A percentile compares a stretch with the other conserved stretches of the same genome.
Evolutionary conservation across 1,139 yeast species (phyloP).

Genomic region (Groenewaldozyma sp.): DNA sequence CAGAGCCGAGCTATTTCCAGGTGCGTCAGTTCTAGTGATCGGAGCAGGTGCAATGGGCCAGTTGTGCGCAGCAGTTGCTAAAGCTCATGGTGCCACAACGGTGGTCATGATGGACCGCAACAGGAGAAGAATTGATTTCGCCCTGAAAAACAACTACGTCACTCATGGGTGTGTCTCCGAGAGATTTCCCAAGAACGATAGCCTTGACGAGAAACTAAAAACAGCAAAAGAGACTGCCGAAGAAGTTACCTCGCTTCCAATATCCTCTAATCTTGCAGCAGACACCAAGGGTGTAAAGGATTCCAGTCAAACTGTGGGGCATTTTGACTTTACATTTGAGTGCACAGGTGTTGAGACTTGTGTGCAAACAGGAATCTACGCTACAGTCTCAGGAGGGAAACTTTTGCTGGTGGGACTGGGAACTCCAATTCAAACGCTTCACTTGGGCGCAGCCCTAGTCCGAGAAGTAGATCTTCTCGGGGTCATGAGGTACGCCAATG

Average conservation of each 20-base stretch:
- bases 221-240: not conserved
- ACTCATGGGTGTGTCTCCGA: conserved; percentile 11
- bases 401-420: conserved; percentile 6
- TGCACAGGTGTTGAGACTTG: conserved; percentile 5
- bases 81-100: conserved; percentile 67
- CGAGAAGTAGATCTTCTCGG: conserved; percentile 5
- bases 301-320: not conserved
- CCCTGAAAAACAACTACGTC: conserved; percentile 13
- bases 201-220: not conserved
- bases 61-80: conserved; percentile 64
- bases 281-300: not conserved
- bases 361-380: conserved; percentile 2
- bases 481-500: conserved; percentile 5
- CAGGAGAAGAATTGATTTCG: conserved; percentile 12
- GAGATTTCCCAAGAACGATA: not conserved
- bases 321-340: conserved; percentile 6
- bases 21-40: conserved; percentile 64
- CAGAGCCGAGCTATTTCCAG: conserved; percentile 53
- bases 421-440: conserved; percentile 6
- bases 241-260: not conserved
- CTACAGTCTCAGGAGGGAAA: conserved; percentile 5
- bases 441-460: conserved; percentile 5
- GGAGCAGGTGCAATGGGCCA: conserved; percentile 96
- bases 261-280: not conserved
- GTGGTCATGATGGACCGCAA: conserved; percentile 48